Percentiles rank a stretch among this genome's conserved stretches.
phyloP scores from a whole-genome alignment of 78 protist species.

The Anaeramoeba flamelloides region DNA sequence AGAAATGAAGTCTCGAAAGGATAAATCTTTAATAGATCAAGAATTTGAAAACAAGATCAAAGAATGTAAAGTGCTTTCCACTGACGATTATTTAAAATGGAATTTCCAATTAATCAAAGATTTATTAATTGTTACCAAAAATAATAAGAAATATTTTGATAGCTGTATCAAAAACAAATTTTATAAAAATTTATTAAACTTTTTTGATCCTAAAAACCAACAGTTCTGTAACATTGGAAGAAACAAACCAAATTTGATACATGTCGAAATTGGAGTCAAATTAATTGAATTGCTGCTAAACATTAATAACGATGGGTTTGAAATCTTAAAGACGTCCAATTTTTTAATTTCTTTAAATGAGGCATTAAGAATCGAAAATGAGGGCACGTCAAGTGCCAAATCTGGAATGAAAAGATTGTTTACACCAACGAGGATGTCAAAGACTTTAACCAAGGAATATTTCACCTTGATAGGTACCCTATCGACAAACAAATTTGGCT shows the following conservation, averaged over 20 bases:
- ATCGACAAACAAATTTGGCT: not conserved
- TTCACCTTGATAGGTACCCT: not conserved
- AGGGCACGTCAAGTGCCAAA: not conserved
- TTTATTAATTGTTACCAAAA: too few relatives aligned
- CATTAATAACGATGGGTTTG: not conserved
- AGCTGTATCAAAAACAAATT: not conserved
- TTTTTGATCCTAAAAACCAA: not conserved
- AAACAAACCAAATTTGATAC: not conserved
- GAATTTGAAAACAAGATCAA: too few relatives aligned
- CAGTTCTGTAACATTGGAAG: not conserved
- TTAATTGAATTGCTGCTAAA: not conserved
- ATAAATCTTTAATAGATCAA: too few relatives aligned
- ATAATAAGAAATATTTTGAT: not conserved
- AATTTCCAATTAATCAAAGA: too few relatives aligned
- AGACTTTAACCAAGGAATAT: not conserved
- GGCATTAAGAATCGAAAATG: not conserved
- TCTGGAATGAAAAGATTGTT: not conserved
- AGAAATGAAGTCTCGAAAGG: too few relatives aligned
- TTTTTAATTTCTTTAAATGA: not conserved
- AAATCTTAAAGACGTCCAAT: not conserved
- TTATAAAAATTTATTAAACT: not conserved
- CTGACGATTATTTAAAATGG: too few relatives aligned
- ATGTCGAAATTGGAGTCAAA: not conserved
- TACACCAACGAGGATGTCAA: not conserved
- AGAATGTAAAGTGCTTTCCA: too few relatives aligned